Base-by-base conservation (phyloP, 208 protist genomes). In the Leptomonas seymouri region DNA sequence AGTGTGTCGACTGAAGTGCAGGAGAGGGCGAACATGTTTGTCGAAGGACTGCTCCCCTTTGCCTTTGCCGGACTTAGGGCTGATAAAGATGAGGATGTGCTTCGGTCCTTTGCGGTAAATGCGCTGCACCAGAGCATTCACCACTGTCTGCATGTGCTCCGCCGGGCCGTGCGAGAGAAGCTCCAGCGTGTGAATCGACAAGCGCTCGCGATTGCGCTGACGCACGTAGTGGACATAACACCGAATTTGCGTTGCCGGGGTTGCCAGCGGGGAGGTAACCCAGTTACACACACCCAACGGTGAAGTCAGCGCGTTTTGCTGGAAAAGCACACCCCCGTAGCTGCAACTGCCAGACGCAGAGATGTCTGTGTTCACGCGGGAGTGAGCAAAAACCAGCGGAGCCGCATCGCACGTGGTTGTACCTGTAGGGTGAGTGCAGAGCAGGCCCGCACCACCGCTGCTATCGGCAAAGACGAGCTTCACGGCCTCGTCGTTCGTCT, bases 1-100 rank as follows among this genome's bases (percentile, higher is more conserved):
- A 16, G 76, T 78, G 75, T 96, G 91, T 3, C 85, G 78, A 16
- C 88, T 82, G 54, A 93, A 91, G 67, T 90, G 85, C 54, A 96
- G 73, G 12, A 93, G 20, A 3, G 86, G 91, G 2, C 74, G 50
- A 21, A 96, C 78, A 11, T 86, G 48, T 50, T 78, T 61, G n/a
- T 81, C 66, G 25, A 81, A 88, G 20, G 89, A 80, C n/a, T 70
- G 61, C 65, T 84, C 41, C 8, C 83, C 88, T 25, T 85, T 81
- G 1, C 91, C 91, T 31, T 81, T 80, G 28, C 91, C 91, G 3
- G 88, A 94, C 62, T 85, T 90, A 36, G 79, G 78, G 67, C 88
- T 96, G 48, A 94, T 78, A 62, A 93, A 96, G 48, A 86, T 74
- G 16, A 90, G 21, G 27, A 96, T 57, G 54, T 84, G 69, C 75